A percentile compares a stretch with the other conserved stretches of the same genome.
These are phyloP conservation scores for Solanum arcanum DNA, from an alignment of 257 asterid species.

Conservation along the genomic window DNA sequence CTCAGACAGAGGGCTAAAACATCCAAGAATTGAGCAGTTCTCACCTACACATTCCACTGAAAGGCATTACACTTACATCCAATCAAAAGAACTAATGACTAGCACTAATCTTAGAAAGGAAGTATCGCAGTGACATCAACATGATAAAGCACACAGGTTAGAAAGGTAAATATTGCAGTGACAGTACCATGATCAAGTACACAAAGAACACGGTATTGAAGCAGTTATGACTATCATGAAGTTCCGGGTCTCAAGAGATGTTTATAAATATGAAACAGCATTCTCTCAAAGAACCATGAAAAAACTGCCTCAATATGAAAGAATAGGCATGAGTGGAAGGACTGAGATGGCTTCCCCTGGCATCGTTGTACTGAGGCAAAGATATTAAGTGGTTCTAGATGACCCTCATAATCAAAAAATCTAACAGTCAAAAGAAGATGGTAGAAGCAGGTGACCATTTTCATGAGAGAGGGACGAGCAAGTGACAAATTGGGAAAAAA, in stretches of 20 bases:
- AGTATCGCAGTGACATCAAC: neutral
- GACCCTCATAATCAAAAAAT: neutral
- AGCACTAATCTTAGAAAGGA: neutral
- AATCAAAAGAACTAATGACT: neutral
- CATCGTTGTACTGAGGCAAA: neutral
- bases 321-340: neutral
- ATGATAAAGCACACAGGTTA: neutral
- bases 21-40: constrained; percentile 79
- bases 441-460: neutral
- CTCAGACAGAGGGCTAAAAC: constrained; percentile 75
- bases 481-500: neutral
- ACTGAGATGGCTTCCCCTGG: neutral
- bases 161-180: neutral
- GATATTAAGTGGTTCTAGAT: neutral
- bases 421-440: neutral
- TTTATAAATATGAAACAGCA: neutral
- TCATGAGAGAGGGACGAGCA: neutral
- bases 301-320: neutral
- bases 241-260: neutral
- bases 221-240: neutral
- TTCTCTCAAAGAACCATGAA: neutral
- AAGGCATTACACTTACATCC: neutral
- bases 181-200: neutral
- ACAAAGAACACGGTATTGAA: neutral
- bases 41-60: constrained; percentile 35